These are phyloP conservation scores for Naegleria lovaniensis DNA, from an alignment of 208 protist species.

Conservation along the genomic window DNA sequence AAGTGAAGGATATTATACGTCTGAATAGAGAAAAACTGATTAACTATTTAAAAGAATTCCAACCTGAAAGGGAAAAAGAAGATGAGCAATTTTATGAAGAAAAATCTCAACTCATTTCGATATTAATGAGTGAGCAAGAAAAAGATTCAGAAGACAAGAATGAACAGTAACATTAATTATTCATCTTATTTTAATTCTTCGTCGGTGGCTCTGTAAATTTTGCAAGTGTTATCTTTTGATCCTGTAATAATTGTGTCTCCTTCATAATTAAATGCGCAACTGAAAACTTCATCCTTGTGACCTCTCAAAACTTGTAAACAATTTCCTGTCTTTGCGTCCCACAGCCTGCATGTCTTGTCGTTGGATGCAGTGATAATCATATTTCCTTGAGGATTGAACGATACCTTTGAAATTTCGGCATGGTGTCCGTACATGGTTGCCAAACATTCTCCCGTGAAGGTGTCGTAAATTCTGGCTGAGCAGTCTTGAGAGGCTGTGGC, in stretches of 20 bases:
- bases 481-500: conserved; percentile 86
- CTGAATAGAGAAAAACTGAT: conserved; percentile 77
- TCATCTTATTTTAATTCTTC: not conserved
- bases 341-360: conserved; percentile 84
- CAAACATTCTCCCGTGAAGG: conserved; percentile 72
- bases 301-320: conserved; percentile 78
- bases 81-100: conserved; percentile 23
- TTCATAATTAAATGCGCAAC: conserved; percentile 84
- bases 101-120: not conserved
- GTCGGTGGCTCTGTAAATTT: conserved; percentile 55
- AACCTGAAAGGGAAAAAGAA: not conserved
- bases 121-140: not conserved
- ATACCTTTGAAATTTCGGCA: conserved; percentile 83
- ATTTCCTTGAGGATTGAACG: conserved; percentile 88
- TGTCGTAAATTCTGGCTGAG: conserved; percentile 81
- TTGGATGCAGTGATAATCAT: conserved; percentile 82
- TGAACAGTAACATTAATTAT: not conserved
- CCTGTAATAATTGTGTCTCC: conserved; percentile 89
- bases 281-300: conserved; percentile 91
- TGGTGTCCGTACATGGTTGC: conserved; percentile 77
- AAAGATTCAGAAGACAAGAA: not conserved
- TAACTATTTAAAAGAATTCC: conserved; percentile 63
- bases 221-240: conserved; percentile 92
- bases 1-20: conserved; percentile 68
- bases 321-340: conserved; percentile 74